Evolutionary conservation across 495 filamentous ascomycete genomes (phyloP).

Genomic region (Aspergillus leporis): DNA sequence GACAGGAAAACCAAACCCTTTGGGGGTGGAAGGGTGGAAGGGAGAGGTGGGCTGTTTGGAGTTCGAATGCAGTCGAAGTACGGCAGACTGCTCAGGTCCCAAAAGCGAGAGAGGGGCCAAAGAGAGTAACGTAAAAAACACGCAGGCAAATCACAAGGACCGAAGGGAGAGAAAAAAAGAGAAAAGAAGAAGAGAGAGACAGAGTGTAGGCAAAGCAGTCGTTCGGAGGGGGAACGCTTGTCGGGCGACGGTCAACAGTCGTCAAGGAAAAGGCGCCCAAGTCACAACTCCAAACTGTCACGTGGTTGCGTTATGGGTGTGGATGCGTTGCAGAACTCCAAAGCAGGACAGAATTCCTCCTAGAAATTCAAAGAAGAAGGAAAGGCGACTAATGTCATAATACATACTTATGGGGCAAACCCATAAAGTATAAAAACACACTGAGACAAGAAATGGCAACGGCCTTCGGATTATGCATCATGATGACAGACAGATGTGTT

Average conservation of each 20-base stretch:
- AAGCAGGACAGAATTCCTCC: not conserved
- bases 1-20: slow-evolving; percentile 32
- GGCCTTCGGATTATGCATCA: not conserved
- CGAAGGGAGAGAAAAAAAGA: slow-evolving; percentile 8
- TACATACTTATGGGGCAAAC: not conserved
- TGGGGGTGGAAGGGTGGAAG: slow-evolving; percentile 17
- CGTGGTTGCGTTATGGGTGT: slow-evolving; percentile 47
- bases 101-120: slow-evolving; percentile 11
- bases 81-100: slow-evolving; percentile 16
- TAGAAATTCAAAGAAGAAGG: not conserved
- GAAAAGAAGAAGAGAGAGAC: slow-evolving; percentile 10
- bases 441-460: not conserved
- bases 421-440: not conserved
- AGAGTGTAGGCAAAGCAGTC: slow-evolving; percentile 6
- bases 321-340: slow-evolving; percentile 26
- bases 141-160: not conserved
- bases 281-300: slow-evolving; percentile 33
- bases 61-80: slow-evolving; percentile 12
- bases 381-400: not conserved
- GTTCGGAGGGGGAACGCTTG: slow-evolving; percentile 21
- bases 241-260: slow-evolving; percentile 18
- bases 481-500: not conserved
- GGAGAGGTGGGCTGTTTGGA: slow-evolving; percentile 11
- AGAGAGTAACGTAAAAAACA: slow-evolving; percentile 6
- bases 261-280: slow-evolving; percentile 21